Conservation (phyloP, 1,284 basidiomycete species). For the Ganoderma multipileum region DNA sequence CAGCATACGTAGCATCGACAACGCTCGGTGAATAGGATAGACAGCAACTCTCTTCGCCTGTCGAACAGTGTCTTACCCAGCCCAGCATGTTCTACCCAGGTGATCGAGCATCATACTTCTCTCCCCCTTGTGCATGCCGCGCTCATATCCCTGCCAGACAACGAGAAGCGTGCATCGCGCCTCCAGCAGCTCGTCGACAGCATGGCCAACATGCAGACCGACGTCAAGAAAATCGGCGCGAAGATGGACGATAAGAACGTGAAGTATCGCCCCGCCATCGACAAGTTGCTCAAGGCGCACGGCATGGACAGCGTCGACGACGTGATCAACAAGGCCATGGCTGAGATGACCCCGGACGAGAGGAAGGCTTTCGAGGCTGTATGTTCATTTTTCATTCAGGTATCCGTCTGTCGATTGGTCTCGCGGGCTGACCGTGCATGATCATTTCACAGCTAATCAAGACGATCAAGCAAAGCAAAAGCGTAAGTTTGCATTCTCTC, state of each 20-base stretch:
- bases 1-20: no score
- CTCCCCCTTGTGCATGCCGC: neutral
- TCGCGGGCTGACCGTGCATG: neutral
- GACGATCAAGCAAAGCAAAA: neutral
- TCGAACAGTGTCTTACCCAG: no score
- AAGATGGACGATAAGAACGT: neutral
- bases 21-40: no score
- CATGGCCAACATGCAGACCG: neutral
- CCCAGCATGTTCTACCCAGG: neutral
- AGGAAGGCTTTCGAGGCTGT: neutral
- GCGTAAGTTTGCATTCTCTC: neutral
- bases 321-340: neutral
- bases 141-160: neutral
- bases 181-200: constrained; percentile 1
- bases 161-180: neutral
- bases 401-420: no score
- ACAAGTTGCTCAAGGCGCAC: neutral
- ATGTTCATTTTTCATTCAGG: neutral
- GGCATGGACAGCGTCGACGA: neutral
- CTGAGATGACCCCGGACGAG: neutral
- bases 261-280: neutral
- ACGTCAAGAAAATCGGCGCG: neutral
- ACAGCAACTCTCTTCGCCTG: no score
- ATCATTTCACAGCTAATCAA: neutral
- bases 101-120: neutral